Evolutionary conservation across 345 rosid species (phyloP).

Genomic region (Cardamine occulta): DNA sequence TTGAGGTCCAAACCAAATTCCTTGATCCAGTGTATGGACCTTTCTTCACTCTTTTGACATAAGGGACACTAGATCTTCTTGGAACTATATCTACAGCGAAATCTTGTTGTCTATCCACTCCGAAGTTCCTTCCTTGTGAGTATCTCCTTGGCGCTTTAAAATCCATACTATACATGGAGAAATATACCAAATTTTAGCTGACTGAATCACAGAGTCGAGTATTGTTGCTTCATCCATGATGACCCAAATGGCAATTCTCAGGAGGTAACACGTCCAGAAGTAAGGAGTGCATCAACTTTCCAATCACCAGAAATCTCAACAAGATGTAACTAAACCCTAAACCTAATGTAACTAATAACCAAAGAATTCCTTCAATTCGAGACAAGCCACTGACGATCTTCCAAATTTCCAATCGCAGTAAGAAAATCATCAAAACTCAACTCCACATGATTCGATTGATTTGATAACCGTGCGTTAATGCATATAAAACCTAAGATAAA

Average conservation of each 20-base stretch:
- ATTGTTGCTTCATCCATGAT: constrained; percentile 33
- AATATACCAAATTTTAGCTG: constrained; percentile 24
- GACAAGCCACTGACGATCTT: background rate
- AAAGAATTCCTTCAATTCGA: background rate
- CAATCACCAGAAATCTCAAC: background rate
- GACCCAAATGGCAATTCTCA: constrained; percentile 4
- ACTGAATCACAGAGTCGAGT: constrained; percentile 22
- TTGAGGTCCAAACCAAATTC: constrained; percentile 39
- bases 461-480: background rate
- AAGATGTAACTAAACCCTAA: no score
- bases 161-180: constrained; percentile 35
- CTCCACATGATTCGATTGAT: background rate
- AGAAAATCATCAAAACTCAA: background rate
- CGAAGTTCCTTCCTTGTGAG: constrained; percentile 19
- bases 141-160: constrained; percentile 32
- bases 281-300: background rate
- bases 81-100: constrained; percentile 26
- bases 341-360: constrained; percentile 16
- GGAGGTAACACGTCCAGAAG: constrained; percentile 2
- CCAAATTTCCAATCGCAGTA: no score
- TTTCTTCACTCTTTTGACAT: constrained; percentile 10
- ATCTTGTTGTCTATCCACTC: constrained; percentile 27
- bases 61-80: constrained; percentile 19
- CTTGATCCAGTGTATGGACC: constrained; percentile 13
- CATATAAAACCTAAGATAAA: constrained; percentile 15